These are phyloP conservation scores for Heritiera littoralis DNA, from an alignment of 345 rosid genomes.

Conservation along the genomic window DNA sequence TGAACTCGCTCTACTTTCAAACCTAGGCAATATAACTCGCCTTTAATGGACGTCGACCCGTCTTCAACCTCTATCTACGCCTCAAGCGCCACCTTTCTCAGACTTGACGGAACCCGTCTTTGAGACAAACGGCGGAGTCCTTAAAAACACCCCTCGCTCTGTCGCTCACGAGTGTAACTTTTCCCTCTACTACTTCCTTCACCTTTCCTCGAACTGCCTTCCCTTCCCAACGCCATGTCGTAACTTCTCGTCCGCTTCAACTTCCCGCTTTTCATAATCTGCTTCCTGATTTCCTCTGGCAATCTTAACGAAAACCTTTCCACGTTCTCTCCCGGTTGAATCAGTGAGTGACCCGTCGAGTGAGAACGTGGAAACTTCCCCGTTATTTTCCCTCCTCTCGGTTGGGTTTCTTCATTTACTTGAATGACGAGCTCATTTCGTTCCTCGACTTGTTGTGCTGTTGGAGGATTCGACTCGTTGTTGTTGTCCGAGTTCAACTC, in stretches of 20 bases:
- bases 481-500: neutral
- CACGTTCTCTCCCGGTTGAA: conserved; percentile 23
- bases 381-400: conserved; percentile 17
- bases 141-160: conserved; percentile 34
- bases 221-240: conserved; percentile 30
- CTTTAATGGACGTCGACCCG: conserved; percentile 27
- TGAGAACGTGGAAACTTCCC: conserved; percentile 51
- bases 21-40: conserved; percentile 29
- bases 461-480: neutral
- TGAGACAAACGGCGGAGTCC: conserved; percentile 31
- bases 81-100: conserved; percentile 15
- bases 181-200: conserved; percentile 33
- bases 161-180: conserved; percentile 14
- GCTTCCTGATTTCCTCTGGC: conserved; percentile 49
- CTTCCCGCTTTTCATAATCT: conserved; percentile 27
- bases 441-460: neutral
- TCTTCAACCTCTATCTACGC: conserved; percentile 16
- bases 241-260: conserved; percentile 50
- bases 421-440: conserved; percentile 34
- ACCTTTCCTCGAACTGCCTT: conserved; percentile 31
- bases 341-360: conserved; percentile 60
- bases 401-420: conserved; percentile 24
- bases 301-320: conserved; percentile 53
- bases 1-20: neutral
- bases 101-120: conserved; percentile 24